Evolutionary conservation across 306 rosid species (phyloP).

Genomic region (Calophaca sinica): DNA sequence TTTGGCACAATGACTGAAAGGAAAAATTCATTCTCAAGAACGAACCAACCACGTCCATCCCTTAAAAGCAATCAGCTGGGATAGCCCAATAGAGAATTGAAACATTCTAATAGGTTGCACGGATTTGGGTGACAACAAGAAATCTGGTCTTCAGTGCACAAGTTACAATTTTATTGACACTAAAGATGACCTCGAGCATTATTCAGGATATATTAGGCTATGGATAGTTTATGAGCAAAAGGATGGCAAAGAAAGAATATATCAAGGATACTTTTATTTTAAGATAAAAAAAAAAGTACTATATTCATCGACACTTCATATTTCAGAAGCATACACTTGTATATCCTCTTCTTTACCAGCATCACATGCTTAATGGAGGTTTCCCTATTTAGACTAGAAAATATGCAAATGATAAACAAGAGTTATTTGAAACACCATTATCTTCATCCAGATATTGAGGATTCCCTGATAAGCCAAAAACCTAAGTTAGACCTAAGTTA

Average conservation of each 20-base stretch:
- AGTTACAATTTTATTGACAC: constrained; percentile 22
- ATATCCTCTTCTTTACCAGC: constrained; percentile 16
- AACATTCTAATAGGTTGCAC: constrained; percentile 27
- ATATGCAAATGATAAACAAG: constrained; percentile 17
- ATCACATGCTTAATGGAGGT: constrained; percentile 8
- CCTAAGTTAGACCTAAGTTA: neutral
- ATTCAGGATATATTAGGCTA: neutral
- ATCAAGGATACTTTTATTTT: constrained; percentile 10
- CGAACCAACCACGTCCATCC: constrained; percentile 30
- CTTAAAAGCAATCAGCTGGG: constrained; percentile 2
- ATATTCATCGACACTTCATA: neutral
- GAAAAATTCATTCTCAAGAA: constrained; percentile 11
- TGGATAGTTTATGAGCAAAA: neutral
- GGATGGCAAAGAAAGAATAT: constrained; percentile 11
- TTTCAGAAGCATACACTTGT: constrained; percentile 8
- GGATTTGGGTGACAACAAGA: constrained; percentile 12
- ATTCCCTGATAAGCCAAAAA: neutral
- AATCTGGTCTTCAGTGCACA: constrained; percentile 7
- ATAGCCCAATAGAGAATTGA: constrained; percentile 28
- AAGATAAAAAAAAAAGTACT: neutral
- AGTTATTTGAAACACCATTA: constrained; percentile 4
- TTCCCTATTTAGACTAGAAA: constrained; percentile 20
- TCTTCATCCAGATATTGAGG: constrained; percentile 21
- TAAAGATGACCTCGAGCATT: constrained; percentile 1
- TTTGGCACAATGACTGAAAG: constrained; percentile 18